A percentile compares a stretch with the other conserved stretches of the same genome.
Evolutionary conservation across 768 basidiomycete genomes (phyloP).

Genomic region (Glaciozyma antarctica): DNA sequence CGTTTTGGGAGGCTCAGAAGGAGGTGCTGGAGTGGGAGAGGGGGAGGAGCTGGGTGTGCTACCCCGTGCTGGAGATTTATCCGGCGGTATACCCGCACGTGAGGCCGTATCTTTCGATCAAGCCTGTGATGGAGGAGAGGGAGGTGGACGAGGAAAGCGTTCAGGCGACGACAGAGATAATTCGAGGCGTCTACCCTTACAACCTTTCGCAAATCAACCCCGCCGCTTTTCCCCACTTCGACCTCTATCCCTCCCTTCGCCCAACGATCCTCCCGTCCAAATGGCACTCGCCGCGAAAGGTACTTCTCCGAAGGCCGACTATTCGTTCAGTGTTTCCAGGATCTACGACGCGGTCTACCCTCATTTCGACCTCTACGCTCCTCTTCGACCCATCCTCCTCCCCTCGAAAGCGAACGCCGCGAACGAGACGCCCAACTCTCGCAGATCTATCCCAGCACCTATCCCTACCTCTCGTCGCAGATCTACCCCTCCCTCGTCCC

Average conservation of each 20-base stretch:
- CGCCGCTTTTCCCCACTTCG: constrained; percentile 3
- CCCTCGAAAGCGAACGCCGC: no score
- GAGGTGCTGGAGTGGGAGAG: neutral
- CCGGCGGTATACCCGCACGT: neutral
- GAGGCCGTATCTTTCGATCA: neutral
- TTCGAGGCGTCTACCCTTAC: neutral
- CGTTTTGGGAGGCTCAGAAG: neutral
- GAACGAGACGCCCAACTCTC: no score
- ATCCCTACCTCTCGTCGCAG: no score
- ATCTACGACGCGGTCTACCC: neutral
- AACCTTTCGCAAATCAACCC: constrained; percentile 7
- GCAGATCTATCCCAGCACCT: no score
- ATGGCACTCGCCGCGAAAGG: neutral
- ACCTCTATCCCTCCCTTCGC: constrained; percentile 3
- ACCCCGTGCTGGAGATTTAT: neutral
- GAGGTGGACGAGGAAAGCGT: neutral
- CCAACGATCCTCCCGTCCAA: neutral
- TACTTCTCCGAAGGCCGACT: neutral
- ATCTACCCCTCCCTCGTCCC: no score
- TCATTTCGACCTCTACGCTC: neutral
- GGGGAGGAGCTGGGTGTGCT: neutral
- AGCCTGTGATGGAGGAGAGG: neutral
- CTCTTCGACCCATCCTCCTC: no score
- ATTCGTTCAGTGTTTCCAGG: neutral
- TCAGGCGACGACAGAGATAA: neutral